A percentile compares a stretch with the other conserved stretches of the same genome.
These are phyloP conservation scores for Chrysanthemum makinoi DNA, from an alignment of 129 eudicot genomes.

Conservation along the genomic window DNA sequence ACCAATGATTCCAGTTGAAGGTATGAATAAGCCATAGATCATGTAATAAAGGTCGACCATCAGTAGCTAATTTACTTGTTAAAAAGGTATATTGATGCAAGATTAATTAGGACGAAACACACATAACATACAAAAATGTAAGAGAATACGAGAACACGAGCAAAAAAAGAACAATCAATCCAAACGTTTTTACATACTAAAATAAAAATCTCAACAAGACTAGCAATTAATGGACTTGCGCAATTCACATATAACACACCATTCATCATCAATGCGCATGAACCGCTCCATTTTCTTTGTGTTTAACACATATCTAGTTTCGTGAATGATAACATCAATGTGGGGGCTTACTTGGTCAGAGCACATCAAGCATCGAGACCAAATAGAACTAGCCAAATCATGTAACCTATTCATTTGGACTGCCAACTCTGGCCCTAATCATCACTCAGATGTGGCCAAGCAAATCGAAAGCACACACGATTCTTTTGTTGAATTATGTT, in stretches of 20 bases:
- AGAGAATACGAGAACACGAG: neutral
- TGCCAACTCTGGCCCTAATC: conserved; percentile 42
- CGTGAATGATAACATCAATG: conserved; percentile 13
- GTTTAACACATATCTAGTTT: conserved; percentile 15
- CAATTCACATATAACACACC: conserved; percentile 14
- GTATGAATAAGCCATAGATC: too few relatives aligned
- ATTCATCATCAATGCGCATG: neutral
- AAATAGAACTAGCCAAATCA: conserved; percentile 16
- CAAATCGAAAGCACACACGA: conserved; percentile 33
- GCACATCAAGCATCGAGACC: conserved; percentile 19
- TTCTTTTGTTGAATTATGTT: conserved; percentile 50
- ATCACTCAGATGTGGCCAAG: conserved; percentile 4
- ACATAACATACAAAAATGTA: neutral
- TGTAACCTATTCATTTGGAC: conserved; percentile 3
- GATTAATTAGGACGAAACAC: too few relatives aligned
- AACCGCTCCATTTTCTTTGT: conserved; percentile 18
- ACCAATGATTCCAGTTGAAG: too few relatives aligned
- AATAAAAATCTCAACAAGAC: conserved; percentile 10
- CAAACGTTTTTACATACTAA: conserved; percentile 2
- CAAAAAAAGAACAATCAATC: neutral
- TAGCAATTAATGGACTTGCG: neutral
- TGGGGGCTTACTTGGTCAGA: conserved; percentile 8
- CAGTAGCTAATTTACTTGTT: too few relatives aligned
- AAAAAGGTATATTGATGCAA: too few relatives aligned
- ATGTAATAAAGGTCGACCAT: too few relatives aligned